Evolutionary conservation across 2,329 filamentous ascomycete genomes (phyloP), one percentile per base, ranked within the genome.

Genomic region (Colletotrichum sp.): DNA sequence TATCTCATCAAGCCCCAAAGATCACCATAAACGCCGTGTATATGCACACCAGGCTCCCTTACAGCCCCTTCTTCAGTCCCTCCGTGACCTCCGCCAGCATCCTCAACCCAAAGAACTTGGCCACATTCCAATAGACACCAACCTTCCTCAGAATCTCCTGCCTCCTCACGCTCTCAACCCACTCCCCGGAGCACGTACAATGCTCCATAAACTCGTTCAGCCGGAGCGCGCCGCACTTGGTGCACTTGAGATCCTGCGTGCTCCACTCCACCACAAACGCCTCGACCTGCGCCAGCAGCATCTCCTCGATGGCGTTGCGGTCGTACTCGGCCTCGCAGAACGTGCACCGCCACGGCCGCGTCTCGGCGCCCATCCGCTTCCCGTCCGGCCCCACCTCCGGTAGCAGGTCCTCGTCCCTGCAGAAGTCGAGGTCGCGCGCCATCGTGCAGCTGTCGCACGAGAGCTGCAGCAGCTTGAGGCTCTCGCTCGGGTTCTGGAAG

Each of bases 161-260:
- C 78, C 90, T 89, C 79, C 93, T 90, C 76, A 96, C 89, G 24
- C 92, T 95, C 78, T 92, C 92, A 21, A 89, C 90, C 97, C 97
- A 99, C 75, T 91, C 90, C 5, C 97, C 97, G 77, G 95, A 95
- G 87, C 97, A 99, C 13, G 93, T 94, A 85, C 98, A 99, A 85
- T 99, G 96, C 84, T 98, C 96, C 93, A 97, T 96, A 80, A 99
- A 98, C 81, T 98, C 96, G 83, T 98, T 99, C 55, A 95, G 89
- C 82, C 95, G 89, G 52, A 98, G 85, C 79, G 95, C 95, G 36
- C 90, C 92, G 83, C 93, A 94, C 75, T 90, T 89, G 34, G 81
- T 83, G 79, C 97, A 99, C 85, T 95, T 95, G 74, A 99, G 86
- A 84, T 99, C 97, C 86, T 99, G 96, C 39, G 93, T 95, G 78